Evolutionary conservation across 345 rosid genomes (phyloP), one percentile per base, ranked within the genome.

Genomic region (Schrenkiella parvula): DNA sequence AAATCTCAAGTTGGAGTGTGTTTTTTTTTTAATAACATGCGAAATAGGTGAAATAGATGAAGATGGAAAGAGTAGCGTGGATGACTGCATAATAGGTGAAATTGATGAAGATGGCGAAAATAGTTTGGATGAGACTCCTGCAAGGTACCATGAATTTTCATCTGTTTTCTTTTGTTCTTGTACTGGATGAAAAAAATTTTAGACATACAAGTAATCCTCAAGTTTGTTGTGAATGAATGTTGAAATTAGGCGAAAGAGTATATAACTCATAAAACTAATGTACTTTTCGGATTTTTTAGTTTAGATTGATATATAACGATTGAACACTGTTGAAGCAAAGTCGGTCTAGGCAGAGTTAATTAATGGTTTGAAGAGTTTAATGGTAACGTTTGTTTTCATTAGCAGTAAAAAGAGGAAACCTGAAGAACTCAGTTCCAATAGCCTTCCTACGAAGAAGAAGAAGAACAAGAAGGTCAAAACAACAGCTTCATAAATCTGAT

Each of bases 381-480:
- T 64, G 50, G 18, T 56, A 35, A 50, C 6, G 19, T 28, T 37
- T 67, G 21, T 64, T 41, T 70, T 8, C 4, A 26, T 46, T 31
- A 11, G 72, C 89, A 93, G 98, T 66, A 82, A 87, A 38, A 93
- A 91, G 80, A 83, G 97, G 75, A 79, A 84, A 83, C 69, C 89
- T 7, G 84, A 82, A 60, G 97, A 85, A 73, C 72, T 81, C 23
- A 86, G 83, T 73, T 84, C 91, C 32, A 80, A 75, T 78, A 79
- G 80, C 80, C 76, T 75, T 74, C 82, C 88, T 54, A 80, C 88
- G 0, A 86, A 85, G 76, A 89, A 89, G 85, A 86, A 86, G 78
- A 93, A 84, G 78, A 66, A 59, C 25, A 66, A 58, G 42, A 57
- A 48, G 17, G 32, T 14, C 2, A 43, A 64, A 29, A 38, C 68